phyloP scores from a whole-genome alignment of 768 basidiomycete species.

The Lyophyllum atratum region DNA sequence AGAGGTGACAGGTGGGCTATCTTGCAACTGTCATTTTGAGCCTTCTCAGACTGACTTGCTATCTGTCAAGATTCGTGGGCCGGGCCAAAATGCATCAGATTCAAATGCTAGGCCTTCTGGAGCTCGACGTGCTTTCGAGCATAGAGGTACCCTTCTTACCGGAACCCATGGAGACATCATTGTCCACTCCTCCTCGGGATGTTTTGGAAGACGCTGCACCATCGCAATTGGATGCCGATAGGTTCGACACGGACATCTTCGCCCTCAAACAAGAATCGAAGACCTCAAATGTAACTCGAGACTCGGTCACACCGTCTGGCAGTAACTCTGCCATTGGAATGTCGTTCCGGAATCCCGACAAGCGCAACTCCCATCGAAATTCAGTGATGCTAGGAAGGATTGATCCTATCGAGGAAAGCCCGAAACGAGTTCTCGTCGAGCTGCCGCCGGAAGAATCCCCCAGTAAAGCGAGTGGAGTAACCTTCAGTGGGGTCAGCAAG shows the following conservation, averaged over 20 bases:
- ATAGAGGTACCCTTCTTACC: constrained; percentile 85
- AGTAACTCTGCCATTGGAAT: constrained; percentile 33
- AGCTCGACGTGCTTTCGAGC: constrained; percentile 87
- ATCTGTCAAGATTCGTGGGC: constrained; percentile 73
- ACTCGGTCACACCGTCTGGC: constrained; percentile 42
- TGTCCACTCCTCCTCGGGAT: constrained; percentile 34
- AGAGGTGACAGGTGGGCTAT: constrained; percentile 65
- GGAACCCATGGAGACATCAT: constrained; percentile 38
- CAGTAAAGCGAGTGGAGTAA: constrained; percentile 17
- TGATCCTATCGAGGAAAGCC: constrained; percentile 73
- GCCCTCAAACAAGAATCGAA: constrained; percentile 44
- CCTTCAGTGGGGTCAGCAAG: constrained; percentile 43
- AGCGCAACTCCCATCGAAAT: constrained; percentile 50
- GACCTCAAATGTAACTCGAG: constrained; percentile 28
- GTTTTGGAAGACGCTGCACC: constrained; percentile 35
- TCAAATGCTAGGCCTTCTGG: constrained; percentile 90
- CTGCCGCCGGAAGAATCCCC: constrained; percentile 49
- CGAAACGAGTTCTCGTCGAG: constrained; percentile 48
- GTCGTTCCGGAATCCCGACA: constrained; percentile 39
- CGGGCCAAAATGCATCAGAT: constrained; percentile 98
- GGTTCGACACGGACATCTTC: constrained; percentile 76
- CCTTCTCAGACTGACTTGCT: neutral
- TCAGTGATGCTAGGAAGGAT: constrained; percentile 52
- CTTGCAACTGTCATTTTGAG: neutral
- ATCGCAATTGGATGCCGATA: constrained; percentile 62